phyloP scores from a whole-genome alignment of 2,329 filamentous ascomycete genomes.

The Fusarium subtropicale region DNA sequence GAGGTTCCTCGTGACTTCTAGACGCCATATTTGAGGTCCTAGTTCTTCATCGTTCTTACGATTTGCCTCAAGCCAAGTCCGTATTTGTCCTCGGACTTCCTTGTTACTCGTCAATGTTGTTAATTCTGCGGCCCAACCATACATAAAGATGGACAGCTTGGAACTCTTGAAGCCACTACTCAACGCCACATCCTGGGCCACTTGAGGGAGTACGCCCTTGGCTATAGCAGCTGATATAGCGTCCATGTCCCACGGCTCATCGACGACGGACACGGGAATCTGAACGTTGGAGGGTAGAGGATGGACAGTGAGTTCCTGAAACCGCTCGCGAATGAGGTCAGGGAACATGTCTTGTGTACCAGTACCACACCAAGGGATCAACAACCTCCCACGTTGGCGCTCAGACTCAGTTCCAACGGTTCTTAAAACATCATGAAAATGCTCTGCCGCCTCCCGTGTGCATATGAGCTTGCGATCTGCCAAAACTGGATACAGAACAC shows the following conservation, averaged over 20 bases:
- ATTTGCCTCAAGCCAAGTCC: constrained; percentile 51
- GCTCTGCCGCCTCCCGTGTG: constrained; percentile 54
- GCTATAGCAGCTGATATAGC: constrained; percentile 45
- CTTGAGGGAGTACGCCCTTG: constrained; percentile 47
- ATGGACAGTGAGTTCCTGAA: constrained; percentile 51
- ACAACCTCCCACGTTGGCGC: constrained; percentile 50
- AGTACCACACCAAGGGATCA: constrained; percentile 49
- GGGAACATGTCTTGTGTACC: constrained; percentile 21
- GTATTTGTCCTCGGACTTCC: constrained; percentile 53
- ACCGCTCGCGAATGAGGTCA: constrained; percentile 42
- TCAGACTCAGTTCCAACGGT: constrained; percentile 55
- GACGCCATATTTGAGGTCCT: constrained; percentile 51
- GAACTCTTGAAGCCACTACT: constrained; percentile 52
- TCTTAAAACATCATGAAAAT: constrained; percentile 53
- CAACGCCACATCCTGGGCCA: constrained; percentile 51
- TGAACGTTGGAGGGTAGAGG: constrained; percentile 50
- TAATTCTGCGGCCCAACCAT: constrained; percentile 53
- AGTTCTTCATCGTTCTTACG: constrained; percentile 46
- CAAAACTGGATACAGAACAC: constrained; percentile 52
- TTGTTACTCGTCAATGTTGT: constrained; percentile 57
- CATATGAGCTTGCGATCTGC: constrained; percentile 51
- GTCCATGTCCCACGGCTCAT: constrained; percentile 46
- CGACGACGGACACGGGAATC: constrained; percentile 51
- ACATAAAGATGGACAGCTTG: constrained; percentile 55
- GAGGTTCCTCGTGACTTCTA: constrained; percentile 53